phyloP scores from a whole-genome alignment of 2,329 filamentous ascomycete species.

The Cercospora nicotianae region DNA sequence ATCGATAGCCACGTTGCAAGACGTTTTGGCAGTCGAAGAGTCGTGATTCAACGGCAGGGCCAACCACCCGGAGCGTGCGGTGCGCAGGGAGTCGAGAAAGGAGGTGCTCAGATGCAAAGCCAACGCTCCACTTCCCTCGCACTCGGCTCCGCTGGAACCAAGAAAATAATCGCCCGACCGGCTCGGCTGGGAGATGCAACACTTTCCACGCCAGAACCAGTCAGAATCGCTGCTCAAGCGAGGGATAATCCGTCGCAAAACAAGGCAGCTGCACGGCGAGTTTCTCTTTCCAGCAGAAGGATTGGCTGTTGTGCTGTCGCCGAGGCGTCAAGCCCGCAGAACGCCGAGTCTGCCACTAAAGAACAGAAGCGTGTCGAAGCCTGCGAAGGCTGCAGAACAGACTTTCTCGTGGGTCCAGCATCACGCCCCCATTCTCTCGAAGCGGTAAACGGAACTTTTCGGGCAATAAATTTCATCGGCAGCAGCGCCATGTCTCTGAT shows the following conservation, averaged over 20 bases:
- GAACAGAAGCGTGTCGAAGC: conserved; percentile 1
- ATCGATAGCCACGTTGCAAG: not conserved
- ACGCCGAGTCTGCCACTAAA: not conserved
- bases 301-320: not conserved
- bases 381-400: not conserved
- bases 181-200: conserved; percentile 5
- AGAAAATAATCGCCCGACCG: not conserved
- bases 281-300: not conserved
- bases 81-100: not conserved
- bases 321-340: not conserved
- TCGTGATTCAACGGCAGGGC: not conserved
- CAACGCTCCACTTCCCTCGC: conserved; percentile 4
- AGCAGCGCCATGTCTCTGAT: not conserved
- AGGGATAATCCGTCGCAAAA: not conserved
- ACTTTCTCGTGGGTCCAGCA: not conserved
- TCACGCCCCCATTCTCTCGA: not conserved
- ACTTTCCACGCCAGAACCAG: not conserved
- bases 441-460: not conserved
- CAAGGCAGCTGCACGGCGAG: conserved; percentile 9
- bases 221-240: not conserved
- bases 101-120: not conserved
- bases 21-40: not conserved
- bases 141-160: conserved; percentile 3
- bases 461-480: not conserved
- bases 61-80: not conserved